These are phyloP conservation scores for Amanita pallidorosea DNA, from an alignment of 768 basidiomycete species.

Conservation along the genomic window DNA sequence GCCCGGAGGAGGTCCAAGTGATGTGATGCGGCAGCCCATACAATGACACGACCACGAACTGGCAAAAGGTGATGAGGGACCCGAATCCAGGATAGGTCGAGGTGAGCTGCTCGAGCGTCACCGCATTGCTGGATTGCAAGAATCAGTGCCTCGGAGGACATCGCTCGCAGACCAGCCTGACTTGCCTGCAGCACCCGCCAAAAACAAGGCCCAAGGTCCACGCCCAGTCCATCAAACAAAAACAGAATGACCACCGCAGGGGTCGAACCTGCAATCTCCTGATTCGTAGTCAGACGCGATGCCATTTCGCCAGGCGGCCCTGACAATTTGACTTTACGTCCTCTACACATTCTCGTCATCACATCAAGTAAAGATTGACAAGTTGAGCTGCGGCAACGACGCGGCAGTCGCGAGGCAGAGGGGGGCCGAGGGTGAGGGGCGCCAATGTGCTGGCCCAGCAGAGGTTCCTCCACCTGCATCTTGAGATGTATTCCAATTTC, in stretches of 20 bases:
- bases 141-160: neutral
- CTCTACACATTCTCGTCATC: neutral
- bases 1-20: conserved; percentile 37
- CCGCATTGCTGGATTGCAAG: conserved; percentile 49
- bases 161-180: neutral
- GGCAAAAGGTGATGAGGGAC: conserved; percentile 78
- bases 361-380: no score
- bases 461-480: no score
- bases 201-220: conserved; percentile 34
- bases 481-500: no score
- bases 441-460: no score
- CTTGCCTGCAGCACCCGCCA: conserved; percentile 79
- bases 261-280: conserved; percentile 92
- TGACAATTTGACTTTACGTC: neutral
- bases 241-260: conserved; percentile 68
- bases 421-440: no score
- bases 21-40: conserved; percentile 62
- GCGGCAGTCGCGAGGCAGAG: no score
- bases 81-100: conserved; percentile 60
- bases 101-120: conserved; percentile 68
- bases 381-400: no score
- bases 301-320: conserved; percentile 89
- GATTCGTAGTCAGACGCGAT: conserved; percentile 91
- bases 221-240: conserved; percentile 31
- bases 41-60: conserved; percentile 70